A percentile compares a stretch with the other conserved stretches of the same genome.
Conservation (phyloP, 441 rosid species). For the Populus hybrid region DNA sequence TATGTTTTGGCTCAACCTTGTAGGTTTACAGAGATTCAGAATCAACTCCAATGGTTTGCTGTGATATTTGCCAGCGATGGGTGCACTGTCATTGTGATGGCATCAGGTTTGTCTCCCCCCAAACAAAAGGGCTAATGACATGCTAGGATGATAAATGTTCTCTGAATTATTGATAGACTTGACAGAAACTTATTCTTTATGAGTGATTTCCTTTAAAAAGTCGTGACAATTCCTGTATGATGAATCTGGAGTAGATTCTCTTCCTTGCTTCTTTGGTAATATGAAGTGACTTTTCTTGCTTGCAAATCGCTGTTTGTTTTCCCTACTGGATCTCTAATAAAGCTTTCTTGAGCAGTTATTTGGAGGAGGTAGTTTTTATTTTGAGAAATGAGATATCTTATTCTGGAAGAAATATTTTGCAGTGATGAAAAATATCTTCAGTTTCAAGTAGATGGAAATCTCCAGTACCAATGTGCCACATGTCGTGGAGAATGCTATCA, state of each 20-base stretch:
- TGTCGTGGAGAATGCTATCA: slow-evolving; percentile 97
- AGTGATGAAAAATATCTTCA: slow-evolving; percentile 89
- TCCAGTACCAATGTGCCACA: slow-evolving; percentile 88
- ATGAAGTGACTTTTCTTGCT: neutral
- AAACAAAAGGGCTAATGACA: neutral
- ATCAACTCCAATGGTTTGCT: slow-evolving; percentile 98
- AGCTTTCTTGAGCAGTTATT: neutral
- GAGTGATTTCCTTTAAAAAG: no score
- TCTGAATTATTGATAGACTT: no score
- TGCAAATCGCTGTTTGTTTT: neutral
- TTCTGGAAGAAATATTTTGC: slow-evolving; percentile 31
- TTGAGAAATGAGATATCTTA: slow-evolving; percentile 10
- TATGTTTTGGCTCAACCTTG: slow-evolving; percentile 10
- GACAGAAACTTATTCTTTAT: no score
- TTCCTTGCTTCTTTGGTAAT: neutral
- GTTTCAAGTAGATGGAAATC: slow-evolving; percentile 94
- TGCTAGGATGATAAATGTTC: neutral
- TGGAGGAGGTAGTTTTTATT: neutral
- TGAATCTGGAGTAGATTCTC: neutral
- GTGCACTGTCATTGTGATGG: slow-evolving; percentile 96
- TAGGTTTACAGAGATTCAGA: slow-evolving; percentile 98
- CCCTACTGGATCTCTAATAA: neutral
- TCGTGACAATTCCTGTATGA: no score
- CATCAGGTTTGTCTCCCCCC: slow-evolving; percentile 60
- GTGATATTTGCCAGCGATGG: slow-evolving; percentile 99